Evolutionary conservation across 1,284 basidiomycete genomes (phyloP).

Genomic region (Ceratobasidium sp.): DNA sequence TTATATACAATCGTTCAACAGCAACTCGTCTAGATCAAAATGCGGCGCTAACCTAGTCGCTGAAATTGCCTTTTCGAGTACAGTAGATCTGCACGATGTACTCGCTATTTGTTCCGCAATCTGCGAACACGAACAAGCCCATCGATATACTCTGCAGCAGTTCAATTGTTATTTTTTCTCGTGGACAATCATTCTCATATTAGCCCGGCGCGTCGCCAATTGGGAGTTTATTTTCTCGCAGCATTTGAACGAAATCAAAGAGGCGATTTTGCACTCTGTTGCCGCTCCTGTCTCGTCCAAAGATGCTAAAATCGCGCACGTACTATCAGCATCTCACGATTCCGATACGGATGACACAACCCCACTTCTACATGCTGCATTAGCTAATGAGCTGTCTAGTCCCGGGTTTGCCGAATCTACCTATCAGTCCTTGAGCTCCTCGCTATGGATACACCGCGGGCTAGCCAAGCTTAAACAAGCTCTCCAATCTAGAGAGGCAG

Average conservation of each 20-base stretch:
- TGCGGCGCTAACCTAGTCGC: too few species aligned
- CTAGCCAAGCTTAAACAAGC: not conserved
- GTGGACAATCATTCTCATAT: not conserved
- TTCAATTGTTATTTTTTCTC: conserved; percentile 26
- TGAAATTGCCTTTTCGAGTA: not conserved
- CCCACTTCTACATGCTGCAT: too few species aligned
- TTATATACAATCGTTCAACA: not conserved
- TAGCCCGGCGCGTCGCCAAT: not conserved
- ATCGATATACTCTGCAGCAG: conserved; percentile 16
- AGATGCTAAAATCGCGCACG: conserved; percentile 4
- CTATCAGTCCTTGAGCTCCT: too few species aligned
- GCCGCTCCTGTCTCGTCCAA: not conserved
- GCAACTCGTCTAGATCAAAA: not conserved
- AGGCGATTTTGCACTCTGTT: not conserved
- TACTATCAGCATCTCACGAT: too few species aligned
- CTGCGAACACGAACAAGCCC: not conserved
- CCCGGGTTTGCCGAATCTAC: too few species aligned
- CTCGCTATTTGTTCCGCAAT: conserved; percentile 5
- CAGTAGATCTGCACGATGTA: not conserved
- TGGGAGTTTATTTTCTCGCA: not conserved
- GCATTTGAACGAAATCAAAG: not conserved
- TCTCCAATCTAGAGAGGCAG: too few species aligned
- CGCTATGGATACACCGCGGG: not conserved
- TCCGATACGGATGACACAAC: too few species aligned
- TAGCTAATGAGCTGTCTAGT: too few species aligned